Percentiles rank a stretch among this genome's conserved stretches.
Evolutionary conservation across 768 basidiomycete genomes (phyloP).

Genomic region (Plicaturopsis crispa): DNA sequence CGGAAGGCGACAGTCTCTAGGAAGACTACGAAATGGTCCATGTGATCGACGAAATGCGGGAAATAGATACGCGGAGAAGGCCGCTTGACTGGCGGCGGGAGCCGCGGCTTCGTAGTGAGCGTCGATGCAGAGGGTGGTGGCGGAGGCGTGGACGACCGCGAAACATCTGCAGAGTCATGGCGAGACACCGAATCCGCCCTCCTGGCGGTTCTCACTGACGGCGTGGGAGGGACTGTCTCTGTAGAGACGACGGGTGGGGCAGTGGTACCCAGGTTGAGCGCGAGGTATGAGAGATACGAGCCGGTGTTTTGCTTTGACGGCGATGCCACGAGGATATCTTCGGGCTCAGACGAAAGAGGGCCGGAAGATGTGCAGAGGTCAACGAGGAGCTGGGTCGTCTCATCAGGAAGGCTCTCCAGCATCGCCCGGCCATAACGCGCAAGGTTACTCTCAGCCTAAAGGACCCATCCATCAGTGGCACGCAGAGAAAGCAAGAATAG

Average conservation of each 20-base stretch:
- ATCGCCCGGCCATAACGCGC: conserved; percentile 85
- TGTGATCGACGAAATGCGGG: conserved; percentile 89
- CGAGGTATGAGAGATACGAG: conserved; percentile 49
- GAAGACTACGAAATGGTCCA: conserved; percentile 75
- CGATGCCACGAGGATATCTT: conserved; percentile 27
- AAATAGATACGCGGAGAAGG: conserved; percentile 87
- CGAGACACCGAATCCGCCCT: conserved; percentile 1
- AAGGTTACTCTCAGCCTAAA: conserved; percentile 77
- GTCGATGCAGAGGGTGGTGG: conserved; percentile 11
- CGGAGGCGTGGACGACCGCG: conserved; percentile 19
- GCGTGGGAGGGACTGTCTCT: conserved; percentile 5
- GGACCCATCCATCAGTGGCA: not conserved
- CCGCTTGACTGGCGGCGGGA: conserved; percentile 33
- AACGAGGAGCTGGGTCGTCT: conserved; percentile 86
- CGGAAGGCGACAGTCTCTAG: conserved; percentile 78
- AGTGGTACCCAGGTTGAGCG: conserved; percentile 29
- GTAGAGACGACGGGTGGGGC: conserved; percentile 15
- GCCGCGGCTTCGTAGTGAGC: conserved; percentile 6
- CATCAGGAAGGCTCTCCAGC: conserved; percentile 73
- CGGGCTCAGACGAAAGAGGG: conserved; percentile 33
- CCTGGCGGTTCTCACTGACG: conserved; percentile 6
- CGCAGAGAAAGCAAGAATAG: not conserved
- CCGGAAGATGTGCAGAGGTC: conserved; percentile 72
- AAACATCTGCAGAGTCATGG: conserved; percentile 1
- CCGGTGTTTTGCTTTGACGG: conserved; percentile 22